Base-by-base conservation (phyloP, 306 rosid genomes). In the Fragaria nilgerrensis region DNA sequence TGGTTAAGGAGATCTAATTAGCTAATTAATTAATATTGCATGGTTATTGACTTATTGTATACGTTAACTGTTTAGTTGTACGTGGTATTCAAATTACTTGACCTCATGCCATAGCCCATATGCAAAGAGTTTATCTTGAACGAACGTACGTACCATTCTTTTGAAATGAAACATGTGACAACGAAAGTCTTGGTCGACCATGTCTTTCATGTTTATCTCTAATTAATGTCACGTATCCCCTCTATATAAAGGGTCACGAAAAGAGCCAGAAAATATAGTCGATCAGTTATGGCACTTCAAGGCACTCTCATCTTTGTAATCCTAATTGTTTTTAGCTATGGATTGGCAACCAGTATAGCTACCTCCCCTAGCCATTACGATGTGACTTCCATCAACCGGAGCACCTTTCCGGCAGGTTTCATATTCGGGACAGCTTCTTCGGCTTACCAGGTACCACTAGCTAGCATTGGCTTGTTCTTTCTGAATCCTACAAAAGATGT, bases 361-460 rank as follows among this genome's bases (percentile, higher is more conserved):
- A 48, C 58, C 34, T 3, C 45, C 48, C 22, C 76, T 1, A 19
- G 81, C 55, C 20, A 77, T 7, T 34, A 77, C 50, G 15, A 74
- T 2, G 44, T 73, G 66, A 56, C 81, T 55, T 66, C 79, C 0
- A 68, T 85, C 45, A 88, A 86, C 58, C 83, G 93, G 4, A 81
- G 52, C 16, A 84, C 81, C 62, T 88, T 86, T 65, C 92, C 92
- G 9, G 43, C 50, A 9, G 68, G 77, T 12, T 74, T 74, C 25
- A 41, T 74, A 41, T 74, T 74, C 41, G 77, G 77, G 55, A 59
- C 77, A 58, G 77, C 77, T 74, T 45, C 53, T 22, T 59, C 77
- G 41, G 68, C 77, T 10, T 74, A 74, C 68, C 77, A 74, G 77
- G 77, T 59, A 56, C 41, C 37, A 0, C 20, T 58, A 58, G 64